phyloP scores from a whole-genome alignment of 83 land plant species.

The Thuja plicata region DNA sequence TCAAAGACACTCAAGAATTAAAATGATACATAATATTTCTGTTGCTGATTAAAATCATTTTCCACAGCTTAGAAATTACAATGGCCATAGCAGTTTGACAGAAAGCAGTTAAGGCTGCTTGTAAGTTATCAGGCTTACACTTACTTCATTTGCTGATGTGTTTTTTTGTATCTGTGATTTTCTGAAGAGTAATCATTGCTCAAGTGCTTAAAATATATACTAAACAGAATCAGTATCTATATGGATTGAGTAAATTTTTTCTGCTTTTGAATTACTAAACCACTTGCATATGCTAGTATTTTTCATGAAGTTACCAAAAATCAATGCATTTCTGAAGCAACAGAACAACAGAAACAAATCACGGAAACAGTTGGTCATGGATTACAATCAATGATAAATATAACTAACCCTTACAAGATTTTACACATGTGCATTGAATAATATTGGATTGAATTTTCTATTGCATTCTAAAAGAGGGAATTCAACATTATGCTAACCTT shows the following conservation, averaged over 20 bases:
- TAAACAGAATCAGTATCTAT: background rate
- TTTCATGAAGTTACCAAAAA: background rate
- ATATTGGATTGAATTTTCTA: background rate
- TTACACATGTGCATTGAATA: background rate
- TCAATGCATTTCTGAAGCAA: background rate
- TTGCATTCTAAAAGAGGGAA: background rate
- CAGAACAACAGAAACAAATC: background rate
- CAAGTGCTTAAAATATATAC: background rate
- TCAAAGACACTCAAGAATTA: background rate
- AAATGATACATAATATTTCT: background rate
- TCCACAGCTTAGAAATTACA: background rate
- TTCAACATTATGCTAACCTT: conserved; percentile 9
- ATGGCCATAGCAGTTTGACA: background rate
- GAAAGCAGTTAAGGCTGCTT: background rate
- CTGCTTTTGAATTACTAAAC: background rate
- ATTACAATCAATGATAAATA: background rate
- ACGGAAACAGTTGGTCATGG: background rate
- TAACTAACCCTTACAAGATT: background rate
- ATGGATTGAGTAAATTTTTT: background rate
- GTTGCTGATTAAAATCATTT: background rate
- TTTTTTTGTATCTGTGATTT: background rate
- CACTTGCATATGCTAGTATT: background rate
- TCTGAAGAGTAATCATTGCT: background rate
- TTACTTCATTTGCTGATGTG: background rate
- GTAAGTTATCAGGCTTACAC: background rate